Percentiles rank a stretch among this genome's conserved stretches.
phyloP scores from a whole-genome alignment of 2,329 filamentous ascomycete species.

The Monilinia fructigena region DNA sequence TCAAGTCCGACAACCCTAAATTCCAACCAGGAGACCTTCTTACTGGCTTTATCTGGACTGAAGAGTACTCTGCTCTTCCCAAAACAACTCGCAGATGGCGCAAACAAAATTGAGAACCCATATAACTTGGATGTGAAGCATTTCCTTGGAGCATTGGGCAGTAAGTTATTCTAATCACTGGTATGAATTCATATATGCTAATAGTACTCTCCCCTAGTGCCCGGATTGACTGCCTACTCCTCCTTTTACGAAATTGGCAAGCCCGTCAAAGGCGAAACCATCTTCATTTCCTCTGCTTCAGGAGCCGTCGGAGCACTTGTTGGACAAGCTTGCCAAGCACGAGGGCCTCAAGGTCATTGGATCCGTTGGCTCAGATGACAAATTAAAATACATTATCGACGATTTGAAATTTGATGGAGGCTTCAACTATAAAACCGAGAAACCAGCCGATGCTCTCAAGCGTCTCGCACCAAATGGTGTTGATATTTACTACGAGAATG shows the following conservation, averaged over 20 bases:
- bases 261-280: constrained; percentile 74
- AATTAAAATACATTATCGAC: constrained; percentile 71
- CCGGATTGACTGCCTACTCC: constrained; percentile 72
- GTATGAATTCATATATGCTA: not conserved
- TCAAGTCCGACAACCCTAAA: constrained; percentile 64
- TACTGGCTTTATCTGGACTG: constrained; percentile 55
- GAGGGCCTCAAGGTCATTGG: constrained; percentile 73
- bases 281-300: constrained; percentile 72
- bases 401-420: constrained; percentile 69
- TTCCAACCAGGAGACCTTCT: constrained; percentile 69
- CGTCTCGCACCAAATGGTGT: constrained; percentile 70
- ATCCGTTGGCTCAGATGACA: constrained; percentile 73
- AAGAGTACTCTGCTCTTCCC: constrained; percentile 64
- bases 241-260: constrained; percentile 73
- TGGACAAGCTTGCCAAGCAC: constrained; percentile 74
- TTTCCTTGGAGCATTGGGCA: constrained; percentile 75
- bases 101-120: constrained; percentile 65
- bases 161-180: constrained; percentile 3
- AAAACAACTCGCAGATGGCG: constrained; percentile 42
- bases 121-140: constrained; percentile 62
- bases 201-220: constrained; percentile 46
- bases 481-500: constrained; percentile 81
- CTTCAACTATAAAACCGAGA: constrained; percentile 81
- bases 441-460: constrained; percentile 59
- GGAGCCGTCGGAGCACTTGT: constrained; percentile 75